A percentile compares a stretch with the other conserved stretches of the same genome.
phyloP scores from a whole-genome alignment of 2,329 filamentous ascomycete genomes.

The Bimuria novae-zelandiae region DNA sequence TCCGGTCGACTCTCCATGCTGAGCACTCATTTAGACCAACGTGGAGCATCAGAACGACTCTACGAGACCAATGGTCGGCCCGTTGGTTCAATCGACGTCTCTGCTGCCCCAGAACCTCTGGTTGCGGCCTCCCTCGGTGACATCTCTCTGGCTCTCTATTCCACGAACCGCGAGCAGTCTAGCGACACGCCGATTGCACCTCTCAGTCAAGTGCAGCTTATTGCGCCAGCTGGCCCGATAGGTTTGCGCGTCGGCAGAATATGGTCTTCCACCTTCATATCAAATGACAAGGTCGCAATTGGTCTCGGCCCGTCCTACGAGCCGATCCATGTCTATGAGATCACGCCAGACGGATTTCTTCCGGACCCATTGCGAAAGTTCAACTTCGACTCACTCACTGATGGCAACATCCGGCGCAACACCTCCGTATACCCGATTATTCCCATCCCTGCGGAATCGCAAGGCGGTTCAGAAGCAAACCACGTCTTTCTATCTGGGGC shows the following conservation, averaged over 20 bases:
- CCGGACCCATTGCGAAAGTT: slow-evolving; percentile 47
- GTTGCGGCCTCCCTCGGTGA: slow-evolving; percentile 59
- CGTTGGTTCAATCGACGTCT: slow-evolving; percentile 56
- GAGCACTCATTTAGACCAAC: slow-evolving; percentile 20
- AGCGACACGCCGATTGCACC: slow-evolving; percentile 30
- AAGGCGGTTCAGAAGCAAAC: slow-evolving; percentile 42
- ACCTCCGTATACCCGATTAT: slow-evolving; percentile 54
- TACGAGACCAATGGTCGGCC: slow-evolving; percentile 50
- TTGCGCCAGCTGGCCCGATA: too few relatives aligned
- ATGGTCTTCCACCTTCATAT: slow-evolving; percentile 61
- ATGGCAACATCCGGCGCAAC: slow-evolving; percentile 10
- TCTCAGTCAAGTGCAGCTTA: slow-evolving; percentile 24
- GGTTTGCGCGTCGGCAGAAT: slow-evolving; percentile 31
- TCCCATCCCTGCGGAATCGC: slow-evolving; percentile 42
- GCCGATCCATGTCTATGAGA: slow-evolving; percentile 55
- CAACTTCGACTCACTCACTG: slow-evolving; percentile 28
- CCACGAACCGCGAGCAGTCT: slow-evolving; percentile 32
- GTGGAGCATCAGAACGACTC: slow-evolving; percentile 22
- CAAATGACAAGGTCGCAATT: slow-evolving; percentile 55
- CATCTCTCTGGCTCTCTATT: slow-evolving; percentile 52
- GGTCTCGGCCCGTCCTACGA: slow-evolving; percentile 52
- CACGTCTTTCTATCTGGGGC: slow-evolving; percentile 64
- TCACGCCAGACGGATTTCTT: slow-evolving; percentile 53
- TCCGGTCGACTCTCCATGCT: slow-evolving; percentile 56
- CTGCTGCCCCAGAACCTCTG: slow-evolving; percentile 46